Percentiles rank a stretch among this genome's conserved stretches.
Evolutionary conservation across 2,329 filamentous ascomycete genomes (phyloP).

Genomic region (Lachnellula subtilissima): DNA sequence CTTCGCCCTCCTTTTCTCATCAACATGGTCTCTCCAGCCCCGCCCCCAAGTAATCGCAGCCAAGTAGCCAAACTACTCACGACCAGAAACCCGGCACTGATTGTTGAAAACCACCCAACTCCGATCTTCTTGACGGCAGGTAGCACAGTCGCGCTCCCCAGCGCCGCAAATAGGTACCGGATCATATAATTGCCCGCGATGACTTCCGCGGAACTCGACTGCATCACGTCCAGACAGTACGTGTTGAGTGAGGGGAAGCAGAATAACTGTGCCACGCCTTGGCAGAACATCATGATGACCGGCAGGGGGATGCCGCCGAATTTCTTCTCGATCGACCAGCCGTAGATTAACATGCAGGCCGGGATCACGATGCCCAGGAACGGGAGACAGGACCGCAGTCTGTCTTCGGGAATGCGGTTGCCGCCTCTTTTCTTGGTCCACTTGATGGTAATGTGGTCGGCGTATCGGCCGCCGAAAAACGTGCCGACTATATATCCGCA

Average conservation of each 20-base stretch:
- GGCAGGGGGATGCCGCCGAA: slow-evolving; percentile 55
- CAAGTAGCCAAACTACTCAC: slow-evolving; percentile 22
- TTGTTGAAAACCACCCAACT: slow-evolving; percentile 76
- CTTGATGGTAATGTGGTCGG: slow-evolving; percentile 60
- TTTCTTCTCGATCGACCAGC: slow-evolving; percentile 51
- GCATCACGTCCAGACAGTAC: slow-evolving; percentile 81
- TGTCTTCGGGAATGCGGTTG: slow-evolving; percentile 61
- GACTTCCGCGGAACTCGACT: slow-evolving; percentile 64
- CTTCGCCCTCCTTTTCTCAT: slow-evolving; percentile 41
- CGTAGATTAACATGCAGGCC: slow-evolving; percentile 62
- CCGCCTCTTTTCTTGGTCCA: slow-evolving; percentile 57
- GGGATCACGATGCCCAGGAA: slow-evolving; percentile 57
- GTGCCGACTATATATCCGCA: slow-evolving; percentile 65
- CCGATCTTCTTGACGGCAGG: slow-evolving; percentile 71
- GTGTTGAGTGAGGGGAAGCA: slow-evolving; percentile 73
- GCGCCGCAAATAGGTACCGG: slow-evolving; percentile 69
- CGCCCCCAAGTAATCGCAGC: slow-evolving; percentile 25
- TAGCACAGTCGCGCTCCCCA: slow-evolving; percentile 65
- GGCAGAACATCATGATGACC: slow-evolving; percentile 68
- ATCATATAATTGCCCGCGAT: slow-evolving; percentile 77
- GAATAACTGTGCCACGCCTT: slow-evolving; percentile 70
- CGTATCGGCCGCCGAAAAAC: slow-evolving; percentile 67
- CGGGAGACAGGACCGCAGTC: slow-evolving; percentile 54
- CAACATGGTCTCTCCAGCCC: slow-evolving; percentile 43
- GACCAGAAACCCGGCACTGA: slow-evolving; percentile 55